Evolutionary conservation across 345 rosid genomes (phyloP).

Genomic region (Salix udensis): DNA sequence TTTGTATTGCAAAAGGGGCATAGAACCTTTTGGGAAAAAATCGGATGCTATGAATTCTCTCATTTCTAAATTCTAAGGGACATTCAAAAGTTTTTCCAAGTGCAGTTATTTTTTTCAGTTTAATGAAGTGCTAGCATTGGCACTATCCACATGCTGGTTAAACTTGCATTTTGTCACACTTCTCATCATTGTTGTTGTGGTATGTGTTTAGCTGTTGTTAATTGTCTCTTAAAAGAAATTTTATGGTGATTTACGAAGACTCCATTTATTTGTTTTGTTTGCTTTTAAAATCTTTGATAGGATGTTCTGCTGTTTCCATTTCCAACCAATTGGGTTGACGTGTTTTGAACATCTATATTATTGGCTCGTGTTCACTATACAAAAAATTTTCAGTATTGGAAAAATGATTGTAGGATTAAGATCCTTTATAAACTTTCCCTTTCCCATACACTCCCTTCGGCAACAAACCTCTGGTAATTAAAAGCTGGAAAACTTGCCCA

Average conservation of each 20-base stretch:
- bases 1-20: background rate
- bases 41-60: background rate
- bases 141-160: background rate
- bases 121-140: background rate
- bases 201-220: background rate
- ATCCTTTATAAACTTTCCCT: background rate
- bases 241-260: background rate
- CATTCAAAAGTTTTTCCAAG: too few relatives aligned
- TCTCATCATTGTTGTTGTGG: background rate
- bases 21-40: background rate
- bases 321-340: background rate
- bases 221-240: background rate
- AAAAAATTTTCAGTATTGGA: background rate
- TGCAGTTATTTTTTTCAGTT: background rate
- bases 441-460: background rate
- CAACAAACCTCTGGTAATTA: background rate
- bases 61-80: too few relatives aligned
- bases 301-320: background rate
- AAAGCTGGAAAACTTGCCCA: background rate
- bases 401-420: background rate
- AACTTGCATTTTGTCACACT: background rate
- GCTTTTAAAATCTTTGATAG: background rate
- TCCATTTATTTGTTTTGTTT: background rate
- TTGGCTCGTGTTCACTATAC: background rate
- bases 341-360: background rate